phyloP scores from a whole-genome alignment of 2,329 filamentous ascomycete genomes.

The Cercospora sp. region DNA sequence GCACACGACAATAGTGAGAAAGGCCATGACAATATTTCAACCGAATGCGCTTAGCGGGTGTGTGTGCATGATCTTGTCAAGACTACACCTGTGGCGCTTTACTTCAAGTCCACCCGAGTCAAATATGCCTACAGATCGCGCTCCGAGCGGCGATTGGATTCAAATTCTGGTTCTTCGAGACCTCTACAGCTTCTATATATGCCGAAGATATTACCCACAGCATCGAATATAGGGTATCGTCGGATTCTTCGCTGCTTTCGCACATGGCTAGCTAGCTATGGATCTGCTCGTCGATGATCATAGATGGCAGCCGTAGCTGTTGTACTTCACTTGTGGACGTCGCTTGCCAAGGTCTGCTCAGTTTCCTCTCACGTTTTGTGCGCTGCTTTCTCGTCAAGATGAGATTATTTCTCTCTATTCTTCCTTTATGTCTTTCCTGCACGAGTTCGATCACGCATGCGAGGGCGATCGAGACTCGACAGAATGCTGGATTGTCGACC shows the following conservation, averaged over 20 bases:
- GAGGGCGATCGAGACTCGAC: background rate
- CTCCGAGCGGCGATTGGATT: background rate
- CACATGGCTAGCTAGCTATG: background rate
- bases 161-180: background rate
- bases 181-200: background rate
- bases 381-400: background rate
- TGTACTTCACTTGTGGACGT: background rate
- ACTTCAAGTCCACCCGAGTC: background rate
- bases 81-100: background rate
- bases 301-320: background rate
- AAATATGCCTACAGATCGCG: background rate
- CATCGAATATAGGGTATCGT: slow-evolving; percentile 1
- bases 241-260: background rate
- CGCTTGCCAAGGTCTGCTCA: background rate
- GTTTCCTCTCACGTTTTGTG: background rate
- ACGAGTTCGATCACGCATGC: background rate
- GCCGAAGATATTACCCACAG: background rate
- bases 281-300: background rate
- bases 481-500: background rate
- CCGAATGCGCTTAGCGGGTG: background rate
- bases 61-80: background rate
- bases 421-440: background rate
- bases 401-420: background rate
- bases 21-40: background rate
- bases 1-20: background rate